Percentiles rank a stretch among this genome's conserved stretches.
These are phyloP conservation scores for Entomortierella lignicola DNA, from an alignment of 192 early-diverging fungal genomes.

Conservation along the genomic window DNA sequence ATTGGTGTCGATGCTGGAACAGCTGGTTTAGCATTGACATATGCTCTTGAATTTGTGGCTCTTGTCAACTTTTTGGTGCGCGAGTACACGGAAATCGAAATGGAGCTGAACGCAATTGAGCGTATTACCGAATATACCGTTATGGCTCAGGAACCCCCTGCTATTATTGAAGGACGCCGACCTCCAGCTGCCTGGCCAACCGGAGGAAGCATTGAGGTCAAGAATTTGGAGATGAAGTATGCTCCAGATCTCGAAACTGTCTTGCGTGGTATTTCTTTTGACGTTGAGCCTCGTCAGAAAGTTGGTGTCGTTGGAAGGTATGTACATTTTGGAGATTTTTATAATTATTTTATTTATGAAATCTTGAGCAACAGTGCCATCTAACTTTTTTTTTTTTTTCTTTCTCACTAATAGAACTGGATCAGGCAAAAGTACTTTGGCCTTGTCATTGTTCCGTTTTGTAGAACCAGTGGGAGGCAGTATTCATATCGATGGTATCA, in stretches of 20 bases:
- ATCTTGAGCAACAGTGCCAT: no score
- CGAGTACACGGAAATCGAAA: constrained; percentile 81
- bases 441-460: constrained; percentile 82
- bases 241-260: constrained; percentile 74
- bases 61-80: constrained; percentile 83
- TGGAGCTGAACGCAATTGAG: constrained; percentile 88
- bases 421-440: constrained; percentile 84
- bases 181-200: constrained; percentile 72
- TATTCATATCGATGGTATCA: constrained; percentile 79
- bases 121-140: constrained; percentile 82
- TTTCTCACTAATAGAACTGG: constrained; percentile 67
- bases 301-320: constrained; percentile 87
- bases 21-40: constrained; percentile 87
- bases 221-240: constrained; percentile 76
- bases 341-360: no score
- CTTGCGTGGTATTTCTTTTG: constrained; percentile 72
- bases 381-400: constrained; percentile 21
- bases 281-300: constrained; percentile 65
- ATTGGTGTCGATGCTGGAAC: constrained; percentile 64
- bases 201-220: constrained; percentile 70
- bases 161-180: constrained; percentile 59
- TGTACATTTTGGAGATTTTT: no score
- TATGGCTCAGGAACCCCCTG: constrained; percentile 81
- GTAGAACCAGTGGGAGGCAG: constrained; percentile 76
- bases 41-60: constrained; percentile 81